Base-by-base conservation (phyloP, 441 rosid genomes). In the Eruca vesicaria region DNA sequence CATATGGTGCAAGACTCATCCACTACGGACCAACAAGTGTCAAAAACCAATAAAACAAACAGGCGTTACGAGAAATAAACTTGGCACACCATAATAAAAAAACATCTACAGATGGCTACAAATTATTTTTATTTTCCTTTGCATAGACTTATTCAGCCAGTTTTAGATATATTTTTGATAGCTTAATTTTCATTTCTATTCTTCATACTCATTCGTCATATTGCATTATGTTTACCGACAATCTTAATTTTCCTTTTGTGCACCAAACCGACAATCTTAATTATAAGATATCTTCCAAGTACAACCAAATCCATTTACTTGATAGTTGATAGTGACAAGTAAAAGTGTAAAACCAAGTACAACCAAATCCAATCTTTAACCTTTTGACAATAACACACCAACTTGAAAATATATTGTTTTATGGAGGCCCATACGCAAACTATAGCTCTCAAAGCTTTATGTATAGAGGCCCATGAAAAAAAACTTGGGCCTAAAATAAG, bases 281-380 rank as follows among this genome's bases (percentile, higher is more conserved):
- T 61, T 48, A 20, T 48, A 31, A 41, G 60, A 71, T n/a, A 20
- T 71, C 75, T 53, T 16, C 56, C 0, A 53, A 72, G 57, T 72
- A 53, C 63, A 32, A 56, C 32, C 72, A 68, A 53, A 52, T 52
- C 41, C 21, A 35, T 11, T 53, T 9, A 55, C 53, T 41, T 5
- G 50, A 14, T 41, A 41, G 16, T 38, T 43, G 52, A 52, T 45
- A 66, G 36, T 66, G 78, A 66, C 64, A 55, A 43, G 8, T 43
- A 15, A 43, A 5, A 26, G 4, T n/a, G 52, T n/a, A 12, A 38
- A 41, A 41, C 50, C 16, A 41, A 41, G 50, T 41, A 41, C 50
- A 41, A 41, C 16, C 16, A 41, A 41, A 41, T 41, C 38, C 48
- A 41, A 14, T 41, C 50, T 41, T n/a, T 41, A 41, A 41, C 16